Evolutionary conservation across 129 eudicot species (phyloP), one percentile per base, ranked within the genome.

Genomic region (Pulicaria dysenterica): DNA sequence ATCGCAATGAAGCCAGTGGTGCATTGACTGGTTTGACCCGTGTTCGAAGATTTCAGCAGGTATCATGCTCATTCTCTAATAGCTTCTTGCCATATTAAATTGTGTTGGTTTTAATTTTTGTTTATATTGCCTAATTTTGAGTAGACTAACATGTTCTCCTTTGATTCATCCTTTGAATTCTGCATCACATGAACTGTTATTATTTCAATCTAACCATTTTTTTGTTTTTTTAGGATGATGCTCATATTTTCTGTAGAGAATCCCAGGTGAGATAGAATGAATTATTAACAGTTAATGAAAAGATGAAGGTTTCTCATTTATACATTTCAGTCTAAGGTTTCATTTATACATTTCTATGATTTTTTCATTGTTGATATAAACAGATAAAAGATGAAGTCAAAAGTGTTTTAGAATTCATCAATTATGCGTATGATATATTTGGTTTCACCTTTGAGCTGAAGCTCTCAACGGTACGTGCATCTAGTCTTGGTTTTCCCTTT

Each of bases 1-100:
- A 95, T 70, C 90, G 99, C 56, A 95, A 95, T 86, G 99, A 95
- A 78, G 97, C 96, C 72, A 95, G 97, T 84, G 99, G 97, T 60
- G 96, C 97, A 56, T 89, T 95, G 61, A 88, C 96, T 8, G 99
- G 97, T 40, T 73, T 95, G 72, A 90, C 99, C 19, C 99, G 97
- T 79, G 97, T 86, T 46, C 81, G 99, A 82, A 81, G 97, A 78
- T 95, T 95, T 71, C 97, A 94, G 81, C 99, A 94, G 97, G 99
- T 90, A 86, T 36, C 19, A 9, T 73, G 6, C 2, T 17, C 9
- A 54, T 2, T 19, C 39, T n/a, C 3, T 16, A 12, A 24, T 34
- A n/a, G 60, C 43, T 36, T 73, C 45, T 44, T 45, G 9, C n/a
- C 45, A 15, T 46, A 47, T 14, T 45, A 15, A 17, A n/a, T 19